Evolutionary conservation across 352 stramenopile genomes (phyloP).

Genomic region (Phytophthora rubi): DNA sequence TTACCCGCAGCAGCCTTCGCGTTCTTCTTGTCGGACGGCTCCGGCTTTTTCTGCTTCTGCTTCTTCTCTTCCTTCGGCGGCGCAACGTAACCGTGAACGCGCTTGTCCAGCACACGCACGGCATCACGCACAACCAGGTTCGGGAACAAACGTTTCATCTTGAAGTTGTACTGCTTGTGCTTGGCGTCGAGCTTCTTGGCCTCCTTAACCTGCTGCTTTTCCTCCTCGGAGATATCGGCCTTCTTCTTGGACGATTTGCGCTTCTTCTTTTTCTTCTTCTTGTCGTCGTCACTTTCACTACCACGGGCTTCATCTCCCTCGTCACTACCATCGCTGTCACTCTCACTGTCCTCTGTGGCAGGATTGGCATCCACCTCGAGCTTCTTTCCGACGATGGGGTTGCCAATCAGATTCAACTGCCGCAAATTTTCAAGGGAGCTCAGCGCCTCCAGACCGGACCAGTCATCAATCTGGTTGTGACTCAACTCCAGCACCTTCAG

Average conservation of each 20-base stretch:
- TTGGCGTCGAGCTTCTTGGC: conserved; percentile 76
- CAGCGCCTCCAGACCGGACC: conserved; percentile 73
- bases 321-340: conserved; percentile 25
- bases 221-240: conserved; percentile 48
- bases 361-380: conserved; percentile 41
- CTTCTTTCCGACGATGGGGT: conserved; percentile 72
- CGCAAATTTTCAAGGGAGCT: conserved; percentile 67
- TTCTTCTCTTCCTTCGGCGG: conserved; percentile 76
- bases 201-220: conserved; percentile 63
- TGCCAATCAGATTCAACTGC: conserved; percentile 83
- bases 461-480: conserved; percentile 86
- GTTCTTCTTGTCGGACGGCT: conserved; percentile 30
- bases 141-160: conserved; percentile 88
- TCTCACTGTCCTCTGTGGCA: conserved; percentile 21
- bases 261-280: conserved; percentile 34
- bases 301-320: conserved; percentile 24
- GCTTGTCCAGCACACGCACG: conserved; percentile 79
- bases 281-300: conserved; percentile 23
- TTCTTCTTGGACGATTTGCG: conserved; percentile 22
- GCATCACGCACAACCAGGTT: conserved; percentile 83
- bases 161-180: conserved; percentile 91
- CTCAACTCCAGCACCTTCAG: conserved; percentile 84
- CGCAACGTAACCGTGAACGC: conserved; percentile 82
- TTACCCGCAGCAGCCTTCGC: conserved; percentile 35
- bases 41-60: conserved; percentile 33